Base-by-base conservation (phyloP, 768 basidiomycete species). In the Kwoniella dejecticola region DNA sequence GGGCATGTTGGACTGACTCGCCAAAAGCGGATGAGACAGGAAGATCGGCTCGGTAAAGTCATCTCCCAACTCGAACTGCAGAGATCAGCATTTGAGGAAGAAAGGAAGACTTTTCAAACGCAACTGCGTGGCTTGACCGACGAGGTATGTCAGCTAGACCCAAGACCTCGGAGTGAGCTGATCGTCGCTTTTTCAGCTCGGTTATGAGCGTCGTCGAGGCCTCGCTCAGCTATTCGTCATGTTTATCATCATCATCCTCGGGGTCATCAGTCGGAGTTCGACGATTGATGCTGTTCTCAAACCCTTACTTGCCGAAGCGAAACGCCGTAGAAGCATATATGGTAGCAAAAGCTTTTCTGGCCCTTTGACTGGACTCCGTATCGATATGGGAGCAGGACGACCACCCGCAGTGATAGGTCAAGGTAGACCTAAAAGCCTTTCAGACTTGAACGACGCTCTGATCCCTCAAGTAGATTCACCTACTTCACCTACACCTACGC, bases 161-260 rank as follows among this genome's bases (percentile, higher is more conserved):
- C 3, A 24, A 5, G 4, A 21, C 55, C 15, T 4, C 4, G 29
- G 26, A 49, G 1, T 13, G 6, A 21, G 26, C 31, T 40, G 6
- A 27, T 13, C 36, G 8, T 10, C 23, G 12, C 5, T 17, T 6
- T 4, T 42, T 57, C 42, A 95, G 90, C 86, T 96, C 30, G 81
- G 87, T 0, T 83, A 93, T 50, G 94, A 96, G 78, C 93, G 95
- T 70, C 87, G 91, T 1, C 84, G 96, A 0, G 88, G 92, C 2
- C 86, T 96, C 21, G 89, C 89, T 0, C 94, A 98, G 70, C 83
- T 97, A 0, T 87, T 88, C 73, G 83, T 94, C 5, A 82, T 95
- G 4, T 82, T 96, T 2, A 85, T 88, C 0, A 88, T 96, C 10
- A 83, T 95, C 19, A 82, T 92, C 12, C 92, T 96, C 76, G 89